Conservation (phyloP, 2,329 filamentous ascomycete species). For the Epichloe sp. region DNA sequence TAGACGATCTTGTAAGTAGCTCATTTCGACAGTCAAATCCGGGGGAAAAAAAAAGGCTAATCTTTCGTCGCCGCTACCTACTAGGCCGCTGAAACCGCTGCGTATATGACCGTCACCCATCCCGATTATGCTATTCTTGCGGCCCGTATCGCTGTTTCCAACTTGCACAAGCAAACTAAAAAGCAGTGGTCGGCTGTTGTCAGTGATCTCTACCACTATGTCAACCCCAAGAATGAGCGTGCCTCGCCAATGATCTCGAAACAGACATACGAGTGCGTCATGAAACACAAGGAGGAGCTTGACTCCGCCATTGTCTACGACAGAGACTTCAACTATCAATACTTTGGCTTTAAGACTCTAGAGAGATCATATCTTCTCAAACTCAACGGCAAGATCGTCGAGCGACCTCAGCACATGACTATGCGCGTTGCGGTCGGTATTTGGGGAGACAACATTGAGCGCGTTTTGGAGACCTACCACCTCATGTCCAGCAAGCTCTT, state of each 20-base stretch:
- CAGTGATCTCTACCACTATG: slow-evolving; percentile 84
- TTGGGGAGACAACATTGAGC: slow-evolving; percentile 88
- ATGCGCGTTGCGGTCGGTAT: slow-evolving; percentile 98
- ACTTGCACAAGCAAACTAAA: slow-evolving; percentile 99
- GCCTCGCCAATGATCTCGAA: slow-evolving; percentile 90
- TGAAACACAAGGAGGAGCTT: slow-evolving; percentile 91
- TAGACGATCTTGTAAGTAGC: slow-evolving; percentile 80
- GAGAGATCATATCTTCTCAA: slow-evolving; percentile 96
- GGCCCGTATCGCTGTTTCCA: slow-evolving; percentile 95
- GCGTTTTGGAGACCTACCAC: slow-evolving; percentile 94
- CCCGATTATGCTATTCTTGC: slow-evolving; percentile 98
- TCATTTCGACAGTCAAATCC: not conserved
- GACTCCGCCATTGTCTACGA: slow-evolving; percentile 99
- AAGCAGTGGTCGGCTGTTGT: slow-evolving; percentile 98
- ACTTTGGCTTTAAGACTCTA: slow-evolving; percentile 98
- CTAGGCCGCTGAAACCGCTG: slow-evolving; percentile 93
- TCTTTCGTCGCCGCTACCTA: not conserved
- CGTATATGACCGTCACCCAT: slow-evolving; percentile 99
- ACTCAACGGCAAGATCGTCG: slow-evolving; percentile 88
- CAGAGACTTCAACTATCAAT: slow-evolving; percentile 99
- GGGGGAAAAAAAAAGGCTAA: not conserved
- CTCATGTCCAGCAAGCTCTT: slow-evolving; percentile 98
- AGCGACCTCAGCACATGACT: slow-evolving; percentile 98
- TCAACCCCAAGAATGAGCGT: slow-evolving; percentile 83
- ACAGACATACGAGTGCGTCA: slow-evolving; percentile 80